Base-by-base conservation (phyloP, 148 eudicot species). In the Simmondsia chinensis region DNA sequence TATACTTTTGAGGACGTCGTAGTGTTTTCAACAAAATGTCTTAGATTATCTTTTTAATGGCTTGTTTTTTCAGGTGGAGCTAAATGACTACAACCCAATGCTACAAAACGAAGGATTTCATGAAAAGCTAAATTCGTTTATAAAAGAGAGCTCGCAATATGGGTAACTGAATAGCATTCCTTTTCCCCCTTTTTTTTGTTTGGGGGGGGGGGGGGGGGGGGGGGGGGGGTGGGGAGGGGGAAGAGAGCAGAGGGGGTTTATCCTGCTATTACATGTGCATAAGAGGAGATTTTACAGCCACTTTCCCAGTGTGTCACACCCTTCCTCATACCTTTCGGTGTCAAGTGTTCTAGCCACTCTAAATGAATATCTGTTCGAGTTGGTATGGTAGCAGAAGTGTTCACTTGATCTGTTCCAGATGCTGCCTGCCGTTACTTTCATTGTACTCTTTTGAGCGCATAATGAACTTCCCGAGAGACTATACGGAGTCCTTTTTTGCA, bases 81-180 rank as follows among this genome's bases (percentile, higher is more conserved):
- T 66, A 41, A 71, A 65, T 43, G 83, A 78, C 52, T 82, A 79
- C 73, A 73, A 78, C 50, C 96, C 95, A 19, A 32, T 73, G 58
- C 79, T 62, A 61, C 93, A 86, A 34, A 74, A 63, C 40, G 76
- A 81, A 52, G 83, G 81, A n/a, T 78, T 78, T 55, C 93, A 82
- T 60, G 70, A 79, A 43, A 79, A 76, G 57, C 67, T 86, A 40
- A 82, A 79, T 52, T 35, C 60, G 60, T 71, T 82, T 37, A 66
- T 82, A 16, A 66, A 72, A 57, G 73, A 76, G 65, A 70, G 84
- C 63, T 71, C 73, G 44, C 75, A 57, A 35, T 59, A 60, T 52
- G 71, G 87, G 96, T 86, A 86, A 43, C 22, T 31, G 28, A 5
- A 13, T 19, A 3, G 26, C 7, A 3, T 21, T 11, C 20, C 30